A percentile compares a stretch with the other conserved stretches of the same genome.
phyloP scores from a whole-genome alignment of 805 yeast species.

The Tanozyma kutaoensis region DNA sequence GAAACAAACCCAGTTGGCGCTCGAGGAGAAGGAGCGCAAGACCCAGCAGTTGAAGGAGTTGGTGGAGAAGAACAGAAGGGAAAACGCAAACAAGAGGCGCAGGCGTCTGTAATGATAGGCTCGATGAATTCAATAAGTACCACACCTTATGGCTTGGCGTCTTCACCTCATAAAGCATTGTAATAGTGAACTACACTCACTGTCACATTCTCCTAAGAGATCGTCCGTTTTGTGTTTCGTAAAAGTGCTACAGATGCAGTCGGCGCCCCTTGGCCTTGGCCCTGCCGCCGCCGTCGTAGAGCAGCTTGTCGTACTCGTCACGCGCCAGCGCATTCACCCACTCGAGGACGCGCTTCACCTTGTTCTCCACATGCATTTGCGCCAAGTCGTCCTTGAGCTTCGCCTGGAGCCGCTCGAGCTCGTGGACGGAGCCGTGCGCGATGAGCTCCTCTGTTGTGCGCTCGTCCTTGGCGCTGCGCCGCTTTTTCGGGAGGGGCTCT shows the following conservation, averaged over 20 bases:
- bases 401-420: constrained; percentile 9
- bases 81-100: constrained; percentile 5
- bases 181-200: too few species aligned
- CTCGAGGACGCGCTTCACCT: constrained; percentile 32
- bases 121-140: neutral
- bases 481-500: constrained; percentile 13
- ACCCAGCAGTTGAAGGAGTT: constrained; percentile 15
- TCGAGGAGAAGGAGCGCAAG: constrained; percentile 14
- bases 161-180: neutral
- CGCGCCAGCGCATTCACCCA: constrained; percentile 54
- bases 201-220: too few species aligned
- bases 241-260: constrained; percentile 4
- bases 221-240: too few species aligned
- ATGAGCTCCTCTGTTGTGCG: neutral
- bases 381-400: constrained; percentile 18
- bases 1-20: constrained; percentile 10
- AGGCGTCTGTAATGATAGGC: constrained; percentile 1
- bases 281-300: constrained; percentile 43
- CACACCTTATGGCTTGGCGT: neutral
- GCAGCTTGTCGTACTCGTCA: constrained; percentile 35
- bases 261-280: constrained; percentile 8
- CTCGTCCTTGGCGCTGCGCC: neutral
- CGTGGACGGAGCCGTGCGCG: constrained; percentile 11
- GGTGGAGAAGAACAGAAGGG: constrained; percentile 13
- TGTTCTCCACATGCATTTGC: constrained; percentile 23